phyloP scores from a whole-genome alignment of 2,329 filamentous ascomycete species.

The Sporothrix sp. region DNA sequence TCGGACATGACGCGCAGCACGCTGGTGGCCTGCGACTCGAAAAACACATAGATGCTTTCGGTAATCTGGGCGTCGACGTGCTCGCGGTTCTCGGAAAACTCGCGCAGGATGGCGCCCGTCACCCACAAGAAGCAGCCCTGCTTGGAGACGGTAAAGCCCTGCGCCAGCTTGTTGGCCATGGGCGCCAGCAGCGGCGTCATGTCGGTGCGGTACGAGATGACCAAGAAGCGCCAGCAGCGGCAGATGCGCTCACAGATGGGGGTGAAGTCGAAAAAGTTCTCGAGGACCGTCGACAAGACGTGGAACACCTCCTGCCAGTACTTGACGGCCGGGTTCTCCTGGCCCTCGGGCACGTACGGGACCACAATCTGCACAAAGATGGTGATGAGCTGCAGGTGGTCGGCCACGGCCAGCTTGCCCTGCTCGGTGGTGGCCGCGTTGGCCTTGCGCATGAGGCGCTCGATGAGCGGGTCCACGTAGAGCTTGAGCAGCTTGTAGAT shows the following conservation, averaged over 20 bases:
- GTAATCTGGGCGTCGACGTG: conserved; percentile 73
- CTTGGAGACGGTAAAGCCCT: conserved; percentile 72
- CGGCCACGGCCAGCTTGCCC: conserved; percentile 77
- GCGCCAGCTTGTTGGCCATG: conserved; percentile 80
- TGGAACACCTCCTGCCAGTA: conserved; percentile 95
- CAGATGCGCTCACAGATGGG: conserved; percentile 92
- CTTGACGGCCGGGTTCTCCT: conserved; percentile 83
- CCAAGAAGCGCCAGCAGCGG: conserved; percentile 92
- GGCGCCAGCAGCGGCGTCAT: conserved; percentile 76
- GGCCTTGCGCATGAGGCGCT: conserved; percentile 75
- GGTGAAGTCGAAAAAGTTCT: conserved; percentile 75
- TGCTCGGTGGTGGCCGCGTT: conserved; percentile 75
- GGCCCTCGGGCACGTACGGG: conserved; percentile 60
- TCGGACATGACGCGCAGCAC: conserved; percentile 87
- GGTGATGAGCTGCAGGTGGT: conserved; percentile 86
- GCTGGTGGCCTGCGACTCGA: conserved; percentile 82
- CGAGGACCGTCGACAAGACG: conserved; percentile 73
- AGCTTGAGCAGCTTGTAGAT: conserved; percentile 80
- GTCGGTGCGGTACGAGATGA: conserved; percentile 86
- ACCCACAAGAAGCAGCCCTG: conserved; percentile 99
- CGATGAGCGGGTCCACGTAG: conserved; percentile 85
- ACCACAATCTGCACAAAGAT: conserved; percentile 73
- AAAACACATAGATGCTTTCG: conserved; percentile 85
- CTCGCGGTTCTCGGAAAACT: conserved; percentile 87
- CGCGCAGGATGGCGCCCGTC: conserved; percentile 84